These are phyloP conservation scores for Pisolithus microcarpus DNA, from an alignment of 768 basidiomycete genomes.

Conservation along the genomic window DNA sequence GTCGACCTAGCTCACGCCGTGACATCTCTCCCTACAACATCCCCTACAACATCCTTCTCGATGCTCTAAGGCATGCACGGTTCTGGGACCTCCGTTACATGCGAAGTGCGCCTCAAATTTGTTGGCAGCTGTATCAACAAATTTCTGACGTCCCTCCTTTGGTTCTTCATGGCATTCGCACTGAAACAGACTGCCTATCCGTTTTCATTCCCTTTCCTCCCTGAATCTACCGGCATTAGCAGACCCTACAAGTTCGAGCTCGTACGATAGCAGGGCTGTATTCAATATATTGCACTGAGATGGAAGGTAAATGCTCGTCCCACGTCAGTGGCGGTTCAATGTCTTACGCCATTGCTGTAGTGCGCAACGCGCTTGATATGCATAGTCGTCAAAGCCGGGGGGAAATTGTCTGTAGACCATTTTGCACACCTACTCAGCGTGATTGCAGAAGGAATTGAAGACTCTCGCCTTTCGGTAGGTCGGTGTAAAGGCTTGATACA, in stretches of 20 bases:
- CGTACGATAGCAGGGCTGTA: slow-evolving; percentile 40
- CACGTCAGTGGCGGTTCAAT: not conserved
- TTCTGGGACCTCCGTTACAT: slow-evolving; percentile 67
- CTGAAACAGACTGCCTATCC: slow-evolving; percentile 11
- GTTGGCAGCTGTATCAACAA: too few relatives aligned
- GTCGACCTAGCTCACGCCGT: slow-evolving; percentile 15
- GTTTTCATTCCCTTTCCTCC: slow-evolving; percentile 6
- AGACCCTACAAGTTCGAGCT: not conserved
- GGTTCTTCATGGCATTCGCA: slow-evolving; percentile 25
- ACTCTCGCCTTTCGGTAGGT: slow-evolving; percentile 14
- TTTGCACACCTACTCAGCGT: slow-evolving; percentile 40
- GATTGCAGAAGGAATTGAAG: slow-evolving; percentile 36
- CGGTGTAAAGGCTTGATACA: slow-evolving; percentile 39
- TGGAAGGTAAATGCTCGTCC: slow-evolving; percentile 5
- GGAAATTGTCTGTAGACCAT: slow-evolving; percentile 33
- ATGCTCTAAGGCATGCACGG: slow-evolving; percentile 47
- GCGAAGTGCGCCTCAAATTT: too few relatives aligned
- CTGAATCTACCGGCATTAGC: slow-evolving; percentile 7
- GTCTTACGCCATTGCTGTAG: slow-evolving; percentile 16
- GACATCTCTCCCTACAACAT: slow-evolving; percentile 13
- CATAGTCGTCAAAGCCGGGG: slow-evolving; percentile 35
- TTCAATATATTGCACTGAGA: slow-evolving; percentile 19
- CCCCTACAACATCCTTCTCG: slow-evolving; percentile 13
- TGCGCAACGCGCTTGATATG: slow-evolving; percentile 28
- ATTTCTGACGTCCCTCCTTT: not conserved